Percentiles rank a stretch among this genome's conserved stretches.
Evolutionary conservation across 257 asterid genomes (phyloP).

Genomic region (Nicotiana otophora): DNA sequence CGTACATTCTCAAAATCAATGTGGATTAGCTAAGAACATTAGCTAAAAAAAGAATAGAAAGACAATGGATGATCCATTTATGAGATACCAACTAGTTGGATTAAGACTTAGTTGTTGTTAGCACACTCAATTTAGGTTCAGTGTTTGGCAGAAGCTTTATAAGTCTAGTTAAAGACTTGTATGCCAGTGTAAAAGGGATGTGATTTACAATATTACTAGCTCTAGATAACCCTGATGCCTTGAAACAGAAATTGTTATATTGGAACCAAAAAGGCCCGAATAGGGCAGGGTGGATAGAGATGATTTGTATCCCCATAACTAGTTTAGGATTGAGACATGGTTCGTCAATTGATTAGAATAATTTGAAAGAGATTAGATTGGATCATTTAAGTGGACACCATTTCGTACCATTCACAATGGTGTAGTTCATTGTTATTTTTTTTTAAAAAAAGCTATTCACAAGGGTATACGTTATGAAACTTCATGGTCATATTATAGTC

Average conservation of each 20-base stretch:
- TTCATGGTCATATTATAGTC: not conserved
- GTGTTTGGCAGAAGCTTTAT: not conserved
- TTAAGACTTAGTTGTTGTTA: not conserved
- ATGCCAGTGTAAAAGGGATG: not conserved
- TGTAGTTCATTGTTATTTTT: not conserved
- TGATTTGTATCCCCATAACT: not conserved
- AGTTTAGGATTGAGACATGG: not conserved
- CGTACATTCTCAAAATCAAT: not conserved
- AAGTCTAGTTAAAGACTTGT: not conserved
- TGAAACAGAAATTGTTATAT: not conserved
- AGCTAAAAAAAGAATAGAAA: not conserved
- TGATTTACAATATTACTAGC: not conserved
- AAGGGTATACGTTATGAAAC: not conserved
- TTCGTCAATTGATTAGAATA: not conserved
- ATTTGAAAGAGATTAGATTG: not conserved
- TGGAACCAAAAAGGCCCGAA: not conserved
- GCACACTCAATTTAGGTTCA: not conserved
- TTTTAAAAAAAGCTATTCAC: not conserved
- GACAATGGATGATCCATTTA: not conserved
- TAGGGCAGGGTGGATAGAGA: not conserved
- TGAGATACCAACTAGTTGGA: slow-evolving; percentile 1
- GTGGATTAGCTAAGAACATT: not conserved
- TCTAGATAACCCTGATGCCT: not conserved
- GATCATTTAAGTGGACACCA: not conserved
- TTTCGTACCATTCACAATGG: not conserved